phyloP scores from a whole-genome alignment of 352 stramenopile species.

The Pythium angustatum region DNA sequence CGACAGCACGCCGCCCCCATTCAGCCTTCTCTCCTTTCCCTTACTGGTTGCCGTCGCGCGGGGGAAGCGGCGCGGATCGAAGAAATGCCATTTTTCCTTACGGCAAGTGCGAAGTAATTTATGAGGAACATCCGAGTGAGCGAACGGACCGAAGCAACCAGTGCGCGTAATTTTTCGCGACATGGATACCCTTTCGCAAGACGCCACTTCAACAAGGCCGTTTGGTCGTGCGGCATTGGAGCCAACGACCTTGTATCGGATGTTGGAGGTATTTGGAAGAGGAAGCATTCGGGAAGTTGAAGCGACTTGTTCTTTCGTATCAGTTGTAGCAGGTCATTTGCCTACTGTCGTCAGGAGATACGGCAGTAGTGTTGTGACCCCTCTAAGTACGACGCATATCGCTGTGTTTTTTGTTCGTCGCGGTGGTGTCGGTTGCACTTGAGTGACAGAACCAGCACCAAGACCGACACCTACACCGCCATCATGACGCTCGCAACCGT shows the following conservation, averaged over 20 bases:
- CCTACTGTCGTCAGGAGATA: constrained; percentile 3
- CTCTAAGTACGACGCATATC: constrained; percentile 18
- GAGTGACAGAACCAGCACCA: not conserved
- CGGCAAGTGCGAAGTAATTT: constrained; percentile 1
- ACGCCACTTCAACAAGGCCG: constrained; percentile 28
- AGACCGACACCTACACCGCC: not conserved
- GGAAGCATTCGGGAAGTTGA: constrained; percentile 9
- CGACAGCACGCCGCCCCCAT: constrained; percentile 79
- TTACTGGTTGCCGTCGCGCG: constrained; percentile 19
- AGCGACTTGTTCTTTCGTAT: constrained; percentile 27
- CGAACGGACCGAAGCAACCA: not conserved
- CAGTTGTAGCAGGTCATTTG: constrained; percentile 16
- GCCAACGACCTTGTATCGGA: not conserved
- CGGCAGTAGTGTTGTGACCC: constrained; percentile 1
- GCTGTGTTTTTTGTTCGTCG: constrained; percentile 3
- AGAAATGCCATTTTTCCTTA: not conserved
- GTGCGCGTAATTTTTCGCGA: constrained; percentile 3
- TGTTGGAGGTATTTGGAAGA: constrained; percentile 4
- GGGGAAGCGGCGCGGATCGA: constrained; percentile 22
- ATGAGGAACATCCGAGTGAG: not conserved
- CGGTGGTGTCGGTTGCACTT: constrained; percentile 7
- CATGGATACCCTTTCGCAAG: constrained; percentile 24
- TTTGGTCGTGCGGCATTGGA: not conserved
- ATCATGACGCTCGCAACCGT: constrained; percentile 36
- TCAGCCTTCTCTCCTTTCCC: constrained; percentile 18